Percentiles rank a stretch among this genome's conserved stretches.
phyloP scores from a whole-genome alignment of 306 rosid genomes.

The Corylus avellana region DNA sequence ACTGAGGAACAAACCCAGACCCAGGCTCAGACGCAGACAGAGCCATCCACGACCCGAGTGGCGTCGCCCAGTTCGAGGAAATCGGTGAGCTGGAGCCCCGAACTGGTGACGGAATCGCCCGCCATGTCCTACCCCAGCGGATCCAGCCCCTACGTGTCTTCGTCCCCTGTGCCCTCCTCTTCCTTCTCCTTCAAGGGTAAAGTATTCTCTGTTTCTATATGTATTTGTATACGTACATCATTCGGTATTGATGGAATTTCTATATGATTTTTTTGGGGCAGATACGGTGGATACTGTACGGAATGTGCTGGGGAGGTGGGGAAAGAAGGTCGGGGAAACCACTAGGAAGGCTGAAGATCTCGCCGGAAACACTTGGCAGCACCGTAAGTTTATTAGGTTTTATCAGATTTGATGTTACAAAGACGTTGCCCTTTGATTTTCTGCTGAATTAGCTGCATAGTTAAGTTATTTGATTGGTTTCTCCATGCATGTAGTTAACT shows the following conservation, averaged over 20 bases:
- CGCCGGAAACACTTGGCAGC: constrained; percentile 97
- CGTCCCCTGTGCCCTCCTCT: constrained; percentile 37
- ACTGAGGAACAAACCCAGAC: constrained; percentile 1
- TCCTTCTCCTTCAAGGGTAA: constrained; percentile 57
- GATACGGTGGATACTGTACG: constrained; percentile 68
- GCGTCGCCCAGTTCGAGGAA: constrained; percentile 51
- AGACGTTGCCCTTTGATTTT: not conserved
- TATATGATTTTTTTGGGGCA: constrained; percentile 28
- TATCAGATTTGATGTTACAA: not conserved
- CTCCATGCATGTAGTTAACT: not conserved
- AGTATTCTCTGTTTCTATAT: constrained; percentile 7
- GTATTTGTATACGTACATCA: not conserved
- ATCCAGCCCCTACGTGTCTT: constrained; percentile 29
- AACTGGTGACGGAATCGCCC: constrained; percentile 68
- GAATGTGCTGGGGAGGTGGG: constrained; percentile 78
- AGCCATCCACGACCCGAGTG: constrained; percentile 1
- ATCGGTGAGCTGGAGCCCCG: constrained; percentile 85
- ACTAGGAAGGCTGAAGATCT: constrained; percentile 81
- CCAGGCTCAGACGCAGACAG: constrained; percentile 24
- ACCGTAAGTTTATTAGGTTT: constrained; percentile 49
- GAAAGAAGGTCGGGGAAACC: constrained; percentile 71
- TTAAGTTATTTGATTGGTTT: not conserved
- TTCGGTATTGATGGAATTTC: constrained; percentile 1
- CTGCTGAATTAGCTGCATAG: not conserved
- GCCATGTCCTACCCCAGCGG: constrained; percentile 41